phyloP scores from a whole-genome alignment of 129 eudicot genomes.

The Kitagawia praeruptora region DNA sequence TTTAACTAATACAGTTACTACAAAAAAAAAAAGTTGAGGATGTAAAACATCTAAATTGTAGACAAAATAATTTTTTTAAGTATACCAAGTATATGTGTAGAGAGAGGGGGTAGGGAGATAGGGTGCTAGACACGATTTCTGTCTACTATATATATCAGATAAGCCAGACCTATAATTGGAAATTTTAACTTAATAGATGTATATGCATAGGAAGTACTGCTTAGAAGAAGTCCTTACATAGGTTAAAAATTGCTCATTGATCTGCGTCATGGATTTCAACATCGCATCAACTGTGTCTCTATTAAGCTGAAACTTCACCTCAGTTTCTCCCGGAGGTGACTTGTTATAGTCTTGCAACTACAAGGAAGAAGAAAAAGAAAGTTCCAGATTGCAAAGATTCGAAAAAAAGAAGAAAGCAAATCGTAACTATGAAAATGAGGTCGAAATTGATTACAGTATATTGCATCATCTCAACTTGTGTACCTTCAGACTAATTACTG shows the following conservation, averaged over 20 bases:
- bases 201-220: not conserved
- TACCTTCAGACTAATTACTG: conserved; percentile 28
- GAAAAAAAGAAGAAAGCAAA: not conserved
- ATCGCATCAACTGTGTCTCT: conserved; percentile 24
- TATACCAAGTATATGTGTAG: not conserved
- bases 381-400: not conserved
- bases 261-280: conserved; percentile 27
- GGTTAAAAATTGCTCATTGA: conserved; percentile 18
- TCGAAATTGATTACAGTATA: not conserved
- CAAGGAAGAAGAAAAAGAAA: not conserved
- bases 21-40: not conserved
- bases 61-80: not conserved
- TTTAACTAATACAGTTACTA: not conserved
- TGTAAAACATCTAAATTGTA: not conserved
- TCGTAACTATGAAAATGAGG: not conserved
- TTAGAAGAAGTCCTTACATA: conserved; percentile 15
- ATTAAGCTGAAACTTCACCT: conserved; percentile 30
- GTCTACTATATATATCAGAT: not conserved
- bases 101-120: not conserved
- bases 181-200: not conserved
- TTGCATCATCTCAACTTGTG: not conserved
- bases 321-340: conserved; percentile 20
- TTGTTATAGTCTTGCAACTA: conserved; percentile 27
- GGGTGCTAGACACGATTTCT: too few relatives aligned
- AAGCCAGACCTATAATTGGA: not conserved